Percentiles rank a stretch among this genome's conserved stretches.
Conservation (phyloP, 2,329 filamentous ascomycete genomes). For the Tolypocladium inflatum region DNA sequence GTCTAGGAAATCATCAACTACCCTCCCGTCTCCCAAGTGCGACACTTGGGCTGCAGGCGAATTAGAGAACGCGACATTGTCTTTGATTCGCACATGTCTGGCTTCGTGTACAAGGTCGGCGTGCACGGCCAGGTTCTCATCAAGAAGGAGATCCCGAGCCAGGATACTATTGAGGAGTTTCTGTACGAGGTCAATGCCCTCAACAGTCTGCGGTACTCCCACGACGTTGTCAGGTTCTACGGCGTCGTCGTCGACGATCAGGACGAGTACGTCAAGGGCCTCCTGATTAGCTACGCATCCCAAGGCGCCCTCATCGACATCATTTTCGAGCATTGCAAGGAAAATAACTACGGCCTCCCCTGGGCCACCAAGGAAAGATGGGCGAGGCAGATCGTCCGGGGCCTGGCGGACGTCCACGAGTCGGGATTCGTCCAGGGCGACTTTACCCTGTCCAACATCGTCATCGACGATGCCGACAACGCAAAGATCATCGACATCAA, state of each 20-base stretch:
- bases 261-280: slow-evolving; percentile 72
- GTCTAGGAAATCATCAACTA: slow-evolving; percentile 75
- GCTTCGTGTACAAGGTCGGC: slow-evolving; percentile 91
- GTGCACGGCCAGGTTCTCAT: slow-evolving; percentile 64
- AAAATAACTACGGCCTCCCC: slow-evolving; percentile 42
- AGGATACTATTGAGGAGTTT: slow-evolving; percentile 92
- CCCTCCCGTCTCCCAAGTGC: slow-evolving; percentile 62
- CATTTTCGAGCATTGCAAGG: slow-evolving; percentile 67
- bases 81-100: slow-evolving; percentile 89
- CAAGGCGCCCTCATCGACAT: slow-evolving; percentile 84
- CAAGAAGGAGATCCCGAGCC: slow-evolving; percentile 96
- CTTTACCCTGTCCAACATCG: slow-evolving; percentile 94
- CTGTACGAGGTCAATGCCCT: slow-evolving; percentile 95
- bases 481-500: slow-evolving; percentile 99
- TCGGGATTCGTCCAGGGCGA: slow-evolving; percentile 95
- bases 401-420: slow-evolving; percentile 88
- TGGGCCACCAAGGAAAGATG: slow-evolving; percentile 75
- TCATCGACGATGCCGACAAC: slow-evolving; percentile 74
- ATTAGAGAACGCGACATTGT: slow-evolving; percentile 66
- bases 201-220: slow-evolving; percentile 62
- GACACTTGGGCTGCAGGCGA: slow-evolving; percentile 58
- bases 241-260: slow-evolving; percentile 86
- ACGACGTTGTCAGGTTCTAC: slow-evolving; percentile 75
- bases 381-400: slow-evolving; percentile 84
- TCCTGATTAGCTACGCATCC: slow-evolving; percentile 81